phyloP scores from a whole-genome alignment of 495 filamentous ascomycete genomes.

The Cladorrhinum samala region DNA sequence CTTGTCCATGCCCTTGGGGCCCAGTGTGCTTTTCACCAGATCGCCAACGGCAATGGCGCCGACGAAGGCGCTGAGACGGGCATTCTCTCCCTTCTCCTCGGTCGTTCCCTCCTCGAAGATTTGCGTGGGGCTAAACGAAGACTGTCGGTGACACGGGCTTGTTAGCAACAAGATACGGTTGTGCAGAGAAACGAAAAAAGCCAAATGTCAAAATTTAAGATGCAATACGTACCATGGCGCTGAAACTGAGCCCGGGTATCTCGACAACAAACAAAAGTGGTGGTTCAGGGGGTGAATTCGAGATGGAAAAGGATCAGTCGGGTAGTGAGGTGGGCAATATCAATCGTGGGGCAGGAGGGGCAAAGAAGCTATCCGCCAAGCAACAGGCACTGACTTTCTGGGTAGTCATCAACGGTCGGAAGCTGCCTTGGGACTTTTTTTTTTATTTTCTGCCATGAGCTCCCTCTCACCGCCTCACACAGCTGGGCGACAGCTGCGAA shows the following conservation, averaged over 20 bases:
- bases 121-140: conserved; percentile 80
- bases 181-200: too few species aligned
- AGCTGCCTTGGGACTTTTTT: not conserved
- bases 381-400: not conserved
- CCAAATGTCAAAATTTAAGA: not conserved
- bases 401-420: not conserved
- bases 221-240: conserved; percentile 11
- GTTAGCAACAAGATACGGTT: conserved; percentile 9
- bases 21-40: conserved; percentile 91
- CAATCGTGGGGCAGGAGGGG: not conserved
- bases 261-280: not conserved
- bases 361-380: conserved; percentile 10
- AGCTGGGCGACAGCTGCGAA: not conserved
- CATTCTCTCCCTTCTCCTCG: conserved; percentile 99
- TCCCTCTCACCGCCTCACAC: not conserved
- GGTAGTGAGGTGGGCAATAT: not conserved
- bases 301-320: conserved; percentile 4
- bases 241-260: not conserved
- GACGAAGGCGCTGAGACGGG: conserved; percentile 91
- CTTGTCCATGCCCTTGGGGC: conserved; percentile 99
- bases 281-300: not conserved
- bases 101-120: conserved; percentile 97
- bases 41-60: conserved; percentile 97
- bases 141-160: conserved; percentile 20
- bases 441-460: not conserved